A percentile compares a stretch with the other conserved stretches of the same genome.
These are phyloP conservation scores for Thermothielavioides terrestris DNA, from an alignment of 495 filamentous ascomycete species.

Conservation along the genomic window DNA sequence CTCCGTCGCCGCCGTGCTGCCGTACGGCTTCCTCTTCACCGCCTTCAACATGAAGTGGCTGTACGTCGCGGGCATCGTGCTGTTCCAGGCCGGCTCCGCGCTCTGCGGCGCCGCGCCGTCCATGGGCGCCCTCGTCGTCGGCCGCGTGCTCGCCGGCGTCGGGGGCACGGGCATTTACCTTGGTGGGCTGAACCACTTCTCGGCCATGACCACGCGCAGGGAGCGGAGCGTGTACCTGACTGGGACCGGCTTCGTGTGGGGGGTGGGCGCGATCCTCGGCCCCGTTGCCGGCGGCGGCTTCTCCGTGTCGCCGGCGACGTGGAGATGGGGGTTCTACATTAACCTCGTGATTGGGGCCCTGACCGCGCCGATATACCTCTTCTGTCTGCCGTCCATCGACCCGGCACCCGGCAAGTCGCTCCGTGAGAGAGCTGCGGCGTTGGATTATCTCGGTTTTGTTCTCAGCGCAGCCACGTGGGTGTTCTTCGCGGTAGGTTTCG, in stretches of 20 bases:
- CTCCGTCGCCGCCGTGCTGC: too few relatives aligned
- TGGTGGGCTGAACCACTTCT: slow-evolving; percentile 34
- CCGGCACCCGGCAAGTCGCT: too few relatives aligned
- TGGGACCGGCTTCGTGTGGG: slow-evolving; percentile 27
- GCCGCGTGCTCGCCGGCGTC: slow-evolving; percentile 47
- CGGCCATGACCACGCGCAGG: too few relatives aligned
- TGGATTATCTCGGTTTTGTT: too few relatives aligned
- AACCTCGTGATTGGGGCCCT: background rate
- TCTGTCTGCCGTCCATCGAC: too few relatives aligned
- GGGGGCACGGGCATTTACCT: slow-evolving; percentile 34
- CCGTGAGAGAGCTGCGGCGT: too few relatives aligned
- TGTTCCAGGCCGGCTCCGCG: slow-evolving; percentile 45
- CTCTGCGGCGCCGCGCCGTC: slow-evolving; percentile 48
- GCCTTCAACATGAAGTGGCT: slow-evolving; percentile 27
- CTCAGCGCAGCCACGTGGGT: too few relatives aligned
- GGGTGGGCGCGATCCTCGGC: background rate
- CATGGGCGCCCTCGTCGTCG: slow-evolving; percentile 47
- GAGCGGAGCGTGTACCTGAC: too few relatives aligned
- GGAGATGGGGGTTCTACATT: background rate
- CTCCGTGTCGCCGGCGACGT: background rate
- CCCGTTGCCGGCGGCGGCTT: background rate
- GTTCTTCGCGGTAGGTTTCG: too few relatives aligned
- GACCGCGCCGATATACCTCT: background rate
- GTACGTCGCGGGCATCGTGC: slow-evolving; percentile 30
- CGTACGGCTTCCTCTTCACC: background rate